Percentiles rank a stretch among this genome's conserved stretches.
Conservation (phyloP, 345 rosid species). For the Toxicodendron radicans region DNA sequence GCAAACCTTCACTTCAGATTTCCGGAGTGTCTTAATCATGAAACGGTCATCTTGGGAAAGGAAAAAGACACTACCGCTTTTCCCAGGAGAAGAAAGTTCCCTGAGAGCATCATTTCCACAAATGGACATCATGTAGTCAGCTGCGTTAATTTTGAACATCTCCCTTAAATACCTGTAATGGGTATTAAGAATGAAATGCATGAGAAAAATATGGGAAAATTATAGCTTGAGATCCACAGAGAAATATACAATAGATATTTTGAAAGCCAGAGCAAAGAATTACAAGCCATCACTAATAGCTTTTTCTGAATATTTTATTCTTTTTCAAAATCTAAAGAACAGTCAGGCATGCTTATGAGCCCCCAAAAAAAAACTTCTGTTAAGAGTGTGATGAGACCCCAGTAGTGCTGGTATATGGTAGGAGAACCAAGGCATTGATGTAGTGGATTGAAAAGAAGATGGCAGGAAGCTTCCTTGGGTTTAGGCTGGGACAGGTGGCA, state of each 20-base stretch:
- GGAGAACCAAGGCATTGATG: no score
- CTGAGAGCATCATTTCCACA: conserved; percentile 97
- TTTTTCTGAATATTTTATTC: background rate
- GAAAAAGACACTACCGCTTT: conserved; percentile 95
- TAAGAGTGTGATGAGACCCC: background rate
- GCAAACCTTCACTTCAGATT: conserved; percentile 94
- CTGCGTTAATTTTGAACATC: conserved; percentile 99
- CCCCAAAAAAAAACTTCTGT: background rate
- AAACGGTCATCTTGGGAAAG: conserved; percentile 95
- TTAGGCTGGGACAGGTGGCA: no score
- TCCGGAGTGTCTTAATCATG: conserved; percentile 97
- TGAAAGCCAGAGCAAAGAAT: background rate
- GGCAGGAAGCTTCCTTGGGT: no score
- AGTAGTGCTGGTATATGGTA: no score
- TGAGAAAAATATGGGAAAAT: conserved; percentile 15
- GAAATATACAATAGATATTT: background rate
- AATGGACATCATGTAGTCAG: conserved; percentile 98
- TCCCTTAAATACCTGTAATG: conserved; percentile 84
- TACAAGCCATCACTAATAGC: background rate
- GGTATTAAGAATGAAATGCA: conserved; percentile 18
- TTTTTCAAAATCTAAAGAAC: background rate
- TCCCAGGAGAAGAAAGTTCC: conserved; percentile 98
- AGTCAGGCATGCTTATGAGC: background rate
- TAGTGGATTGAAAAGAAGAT: no score
- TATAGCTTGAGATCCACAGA: conserved; percentile 14